Conservation (phyloP, 768 basidiomycete genomes). For the Amanita phalloides region DNA sequence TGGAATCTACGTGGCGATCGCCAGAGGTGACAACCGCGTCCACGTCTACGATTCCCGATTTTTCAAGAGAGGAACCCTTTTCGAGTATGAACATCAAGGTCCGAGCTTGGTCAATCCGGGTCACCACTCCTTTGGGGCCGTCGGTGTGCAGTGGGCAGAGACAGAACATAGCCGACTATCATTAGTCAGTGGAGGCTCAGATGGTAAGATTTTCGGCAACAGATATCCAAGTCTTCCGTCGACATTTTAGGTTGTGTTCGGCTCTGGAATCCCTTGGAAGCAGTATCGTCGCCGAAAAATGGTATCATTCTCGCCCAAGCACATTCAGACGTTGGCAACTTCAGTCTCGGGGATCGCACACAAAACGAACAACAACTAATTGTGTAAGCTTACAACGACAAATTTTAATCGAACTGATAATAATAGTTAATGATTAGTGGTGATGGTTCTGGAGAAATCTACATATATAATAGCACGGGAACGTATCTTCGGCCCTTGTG, state of each 20-base stretch:
- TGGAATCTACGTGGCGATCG: conserved; percentile 47
- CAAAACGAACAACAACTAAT: conserved; percentile 45
- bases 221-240: background rate
- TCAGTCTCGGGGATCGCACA: conserved; percentile 45
- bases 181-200: conserved; percentile 50
- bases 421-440: background rate
- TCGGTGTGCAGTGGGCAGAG: conserved; percentile 43
- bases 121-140: conserved; percentile 34
- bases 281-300: conserved; percentile 26
- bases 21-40: conserved; percentile 43
- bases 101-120: conserved; percentile 21
- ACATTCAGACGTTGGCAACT: conserved; percentile 45
- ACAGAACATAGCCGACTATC: conserved; percentile 25
- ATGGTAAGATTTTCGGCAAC: conserved; percentile 32
- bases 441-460: conserved; percentile 3
- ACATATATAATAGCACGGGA: conserved; percentile 1
- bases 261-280: conserved; percentile 49
- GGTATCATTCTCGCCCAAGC: conserved; percentile 41
- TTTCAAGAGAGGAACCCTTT: conserved; percentile 33
- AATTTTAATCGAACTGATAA: background rate
- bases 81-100: conserved; percentile 34
- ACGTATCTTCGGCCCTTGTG: background rate
- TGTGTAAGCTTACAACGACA: conserved; percentile 32
- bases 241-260: conserved; percentile 51
- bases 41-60: conserved; percentile 58